Conservation (phyloP, 179 eudicot genomes). For the Amaranthus tricolor region DNA sequence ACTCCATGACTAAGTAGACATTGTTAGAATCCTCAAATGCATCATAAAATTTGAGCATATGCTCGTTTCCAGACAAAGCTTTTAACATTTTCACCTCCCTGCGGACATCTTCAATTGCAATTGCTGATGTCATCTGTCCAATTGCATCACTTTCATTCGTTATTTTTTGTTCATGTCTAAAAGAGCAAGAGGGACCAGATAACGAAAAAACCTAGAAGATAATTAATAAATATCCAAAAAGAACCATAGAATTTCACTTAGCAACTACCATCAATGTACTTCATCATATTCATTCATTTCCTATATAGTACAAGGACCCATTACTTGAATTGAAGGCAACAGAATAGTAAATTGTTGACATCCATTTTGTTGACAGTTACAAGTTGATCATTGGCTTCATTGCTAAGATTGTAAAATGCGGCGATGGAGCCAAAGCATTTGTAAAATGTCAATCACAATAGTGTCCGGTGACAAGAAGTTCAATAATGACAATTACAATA, state of each 20-base stretch:
- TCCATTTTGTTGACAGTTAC: background rate
- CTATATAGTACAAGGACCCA: background rate
- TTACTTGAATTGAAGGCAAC: background rate
- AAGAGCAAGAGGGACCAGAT: background rate
- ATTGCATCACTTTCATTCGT: conserved; percentile 15
- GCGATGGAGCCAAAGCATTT: background rate
- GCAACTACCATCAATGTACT: background rate
- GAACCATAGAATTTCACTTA: background rate
- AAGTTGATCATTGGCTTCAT: background rate
- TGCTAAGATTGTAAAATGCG: background rate
- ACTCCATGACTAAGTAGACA: conserved; percentile 95
- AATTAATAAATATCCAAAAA: background rate
- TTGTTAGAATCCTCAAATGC: conserved; percentile 83
- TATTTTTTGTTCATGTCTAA: background rate
- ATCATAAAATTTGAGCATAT: conserved; percentile 80
- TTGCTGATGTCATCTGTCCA: conserved; percentile 92
- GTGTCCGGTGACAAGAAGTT: too few relatives aligned
- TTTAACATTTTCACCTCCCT: conserved; percentile 95
- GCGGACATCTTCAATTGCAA: conserved; percentile 93
- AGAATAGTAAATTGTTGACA: background rate
- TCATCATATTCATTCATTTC: background rate
- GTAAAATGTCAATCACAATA: background rate
- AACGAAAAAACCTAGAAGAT: background rate
- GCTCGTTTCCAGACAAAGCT: conserved; percentile 82
- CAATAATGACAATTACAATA: too few relatives aligned